Evolutionary conservation across 805 yeast species (phyloP).

Genomic region (Cyberlindnera lachancei): DNA sequence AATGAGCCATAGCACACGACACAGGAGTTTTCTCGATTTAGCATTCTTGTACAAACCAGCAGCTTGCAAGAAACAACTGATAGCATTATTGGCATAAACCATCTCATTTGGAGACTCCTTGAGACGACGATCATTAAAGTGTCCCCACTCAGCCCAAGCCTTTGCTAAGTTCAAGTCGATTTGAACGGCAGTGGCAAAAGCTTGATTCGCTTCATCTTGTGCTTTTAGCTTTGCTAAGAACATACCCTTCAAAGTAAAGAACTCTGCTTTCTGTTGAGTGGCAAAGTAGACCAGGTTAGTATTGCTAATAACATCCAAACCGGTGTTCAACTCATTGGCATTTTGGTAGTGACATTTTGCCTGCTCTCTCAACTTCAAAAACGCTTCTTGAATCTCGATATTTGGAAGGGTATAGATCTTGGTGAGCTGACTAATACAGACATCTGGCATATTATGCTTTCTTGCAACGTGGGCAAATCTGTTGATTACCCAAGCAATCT

Average conservation of each 20-base stretch:
- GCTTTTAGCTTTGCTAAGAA: conserved; percentile 86
- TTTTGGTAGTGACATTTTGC: conserved; percentile 96
- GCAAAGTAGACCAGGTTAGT: conserved; percentile 95
- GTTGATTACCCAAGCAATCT: conserved; percentile 97
- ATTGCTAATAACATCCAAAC: conserved; percentile 92
- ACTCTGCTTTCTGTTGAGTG: conserved; percentile 96
- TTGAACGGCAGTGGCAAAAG: conserved; percentile 96
- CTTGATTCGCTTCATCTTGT: conserved; percentile 93
- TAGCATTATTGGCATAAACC: conserved; percentile 85
- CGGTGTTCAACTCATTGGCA: conserved; percentile 84
- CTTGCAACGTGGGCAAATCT: conserved; percentile 98
- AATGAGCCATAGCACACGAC: conserved; percentile 88
- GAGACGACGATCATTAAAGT: conserved; percentile 81
- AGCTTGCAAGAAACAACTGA: conserved; percentile 94
- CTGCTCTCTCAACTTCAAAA: conserved; percentile 89
- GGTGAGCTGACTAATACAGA: conserved; percentile 85
- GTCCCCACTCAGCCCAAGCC: conserved; percentile 99
- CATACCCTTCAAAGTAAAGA: conserved; percentile 97
- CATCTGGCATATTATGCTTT: conserved; percentile 94
- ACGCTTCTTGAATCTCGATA: conserved; percentile 97
- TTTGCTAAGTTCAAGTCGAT: conserved; percentile 89
- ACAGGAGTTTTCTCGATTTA: conserved; percentile 79
- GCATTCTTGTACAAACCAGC: conserved; percentile 93
- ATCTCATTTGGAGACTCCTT: conserved; percentile 78
- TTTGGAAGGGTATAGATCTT: conserved; percentile 94